phyloP scores from a whole-genome alignment of 2,329 filamentous ascomycete species.

The Beauveria bassiana region DNA sequence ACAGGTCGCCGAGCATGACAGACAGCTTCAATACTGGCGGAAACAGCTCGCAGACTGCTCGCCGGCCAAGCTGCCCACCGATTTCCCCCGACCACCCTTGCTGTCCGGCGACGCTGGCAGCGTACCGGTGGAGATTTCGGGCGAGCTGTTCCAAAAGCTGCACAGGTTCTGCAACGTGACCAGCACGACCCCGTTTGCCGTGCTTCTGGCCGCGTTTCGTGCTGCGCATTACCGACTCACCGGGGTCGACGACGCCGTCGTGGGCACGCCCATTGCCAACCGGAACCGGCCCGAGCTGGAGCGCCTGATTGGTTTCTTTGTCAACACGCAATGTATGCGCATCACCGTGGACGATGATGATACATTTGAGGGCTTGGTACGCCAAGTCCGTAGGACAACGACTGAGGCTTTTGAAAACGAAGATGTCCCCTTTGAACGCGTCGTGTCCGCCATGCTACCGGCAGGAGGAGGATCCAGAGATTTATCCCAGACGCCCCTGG shows the following conservation, averaged over 20 bases:
- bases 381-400: constrained; percentile 9
- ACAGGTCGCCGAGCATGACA: constrained; percentile 3
- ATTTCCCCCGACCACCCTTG: not conserved
- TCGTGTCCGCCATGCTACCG: constrained; percentile 8
- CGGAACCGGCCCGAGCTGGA: constrained; percentile 12
- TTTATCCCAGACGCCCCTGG: constrained; percentile 10
- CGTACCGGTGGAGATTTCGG: not conserved
- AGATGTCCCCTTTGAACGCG: constrained; percentile 14
- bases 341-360: constrained; percentile 4
- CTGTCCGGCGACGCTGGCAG: not conserved
- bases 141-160: constrained; percentile 5
- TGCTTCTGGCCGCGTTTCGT: constrained; percentile 12
- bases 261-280: constrained; percentile 14
- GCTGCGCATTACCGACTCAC: constrained; percentile 15
- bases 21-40: constrained; percentile 12
- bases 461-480: not conserved
- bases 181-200: constrained; percentile 9
- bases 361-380: constrained; percentile 12
- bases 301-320: constrained; percentile 16
- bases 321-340: constrained; percentile 16
- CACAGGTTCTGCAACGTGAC: constrained; percentile 9
- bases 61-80: not conserved
- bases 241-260: constrained; percentile 8
- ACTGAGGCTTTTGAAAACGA: constrained; percentile 12
- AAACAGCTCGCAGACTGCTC: constrained; percentile 6